Percentiles rank a stretch among this genome's conserved stretches.
These are phyloP conservation scores for Hypoxylon lienhwacheense DNA, from an alignment of 495 filamentous ascomycete genomes.

Conservation along the genomic window DNA sequence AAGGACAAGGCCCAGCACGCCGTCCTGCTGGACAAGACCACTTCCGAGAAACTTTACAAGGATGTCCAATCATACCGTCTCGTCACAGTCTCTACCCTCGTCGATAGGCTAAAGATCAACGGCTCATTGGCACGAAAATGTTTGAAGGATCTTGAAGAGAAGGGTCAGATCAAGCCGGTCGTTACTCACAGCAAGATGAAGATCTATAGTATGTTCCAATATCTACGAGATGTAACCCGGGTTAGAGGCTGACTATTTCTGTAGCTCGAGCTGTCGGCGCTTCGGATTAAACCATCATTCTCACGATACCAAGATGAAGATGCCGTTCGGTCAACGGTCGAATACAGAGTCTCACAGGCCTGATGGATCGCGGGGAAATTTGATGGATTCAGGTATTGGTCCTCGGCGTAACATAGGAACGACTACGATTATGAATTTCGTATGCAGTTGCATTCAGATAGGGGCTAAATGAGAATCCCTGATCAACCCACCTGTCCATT, in stretches of 20 bases:
- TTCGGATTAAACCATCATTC: slow-evolving; percentile 54
- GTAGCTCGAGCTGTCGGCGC: slow-evolving; percentile 64
- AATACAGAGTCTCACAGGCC: slow-evolving; percentile 32
- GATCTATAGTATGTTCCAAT: slow-evolving; percentile 85
- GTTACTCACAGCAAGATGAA: slow-evolving; percentile 94
- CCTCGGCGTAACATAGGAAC: slow-evolving; percentile 43
- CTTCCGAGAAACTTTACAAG: slow-evolving; percentile 91
- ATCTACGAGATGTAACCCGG: neutral
- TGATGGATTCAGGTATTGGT: slow-evolving; percentile 40
- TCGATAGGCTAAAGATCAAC: slow-evolving; percentile 99
- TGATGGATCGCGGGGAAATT: slow-evolving; percentile 36
- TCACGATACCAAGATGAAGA: slow-evolving; percentile 42
- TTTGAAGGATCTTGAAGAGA: slow-evolving; percentile 93
- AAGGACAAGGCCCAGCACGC: slow-evolving; percentile 99
- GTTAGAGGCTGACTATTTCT: slow-evolving; percentile 41
- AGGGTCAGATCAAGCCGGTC: slow-evolving; percentile 97
- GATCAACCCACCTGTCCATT: slow-evolving; percentile 25
- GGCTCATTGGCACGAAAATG: slow-evolving; percentile 89
- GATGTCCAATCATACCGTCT: slow-evolving; percentile 99
- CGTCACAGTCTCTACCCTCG: slow-evolving; percentile 96
- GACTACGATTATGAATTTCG: slow-evolving; percentile 39
- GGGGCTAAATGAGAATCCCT: slow-evolving; percentile 38
- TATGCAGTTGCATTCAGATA: slow-evolving; percentile 41
- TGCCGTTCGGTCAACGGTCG: slow-evolving; percentile 30
- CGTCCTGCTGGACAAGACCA: slow-evolving; percentile 75